phyloP scores from a whole-genome alignment of 192 early-diverging fungal species.

The Funneliformis mosseae region DNA sequence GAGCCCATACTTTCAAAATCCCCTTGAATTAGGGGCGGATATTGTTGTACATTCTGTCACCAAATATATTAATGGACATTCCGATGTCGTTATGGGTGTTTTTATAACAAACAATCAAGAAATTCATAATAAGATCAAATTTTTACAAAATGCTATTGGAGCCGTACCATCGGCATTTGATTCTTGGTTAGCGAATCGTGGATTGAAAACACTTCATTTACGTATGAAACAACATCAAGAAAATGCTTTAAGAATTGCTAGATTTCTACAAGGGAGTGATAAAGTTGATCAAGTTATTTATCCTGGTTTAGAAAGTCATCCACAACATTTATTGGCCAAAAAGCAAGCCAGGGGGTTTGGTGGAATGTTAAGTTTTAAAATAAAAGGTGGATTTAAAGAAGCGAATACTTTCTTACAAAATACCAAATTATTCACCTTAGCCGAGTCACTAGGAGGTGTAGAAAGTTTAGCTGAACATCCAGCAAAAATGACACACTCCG shows the following conservation, averaged over 20 bases:
- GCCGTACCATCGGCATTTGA: conserved; percentile 96
- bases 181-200: conserved; percentile 92
- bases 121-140: conserved; percentile 74
- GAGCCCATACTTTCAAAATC: conserved; percentile 88
- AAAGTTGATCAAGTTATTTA: conserved; percentile 88
- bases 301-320: conserved; percentile 89
- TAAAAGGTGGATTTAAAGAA: conserved; percentile 77
- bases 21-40: conserved; percentile 91
- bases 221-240: conserved; percentile 90
- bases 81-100: conserved; percentile 97
- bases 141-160: conserved; percentile 98
- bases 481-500: conserved; percentile 94
- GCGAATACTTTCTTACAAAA: conserved; percentile 84
- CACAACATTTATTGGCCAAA: conserved; percentile 89
- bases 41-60: conserved; percentile 97
- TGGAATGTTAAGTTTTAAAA: conserved; percentile 95
- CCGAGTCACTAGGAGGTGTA: conserved; percentile 96
- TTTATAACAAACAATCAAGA: conserved; percentile 79
- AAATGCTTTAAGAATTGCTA: conserved; percentile 86
- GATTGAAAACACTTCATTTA: conserved; percentile 93
- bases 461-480: conserved; percentile 95
- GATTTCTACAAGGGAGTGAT: conserved; percentile 68
- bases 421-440: conserved; percentile 85
- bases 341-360: conserved; percentile 91
- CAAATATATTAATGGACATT: conserved; percentile 99